Base-by-base conservation (phyloP, 192 early-diverging fungal species). In the Gamsiella multidivaricata region DNA sequence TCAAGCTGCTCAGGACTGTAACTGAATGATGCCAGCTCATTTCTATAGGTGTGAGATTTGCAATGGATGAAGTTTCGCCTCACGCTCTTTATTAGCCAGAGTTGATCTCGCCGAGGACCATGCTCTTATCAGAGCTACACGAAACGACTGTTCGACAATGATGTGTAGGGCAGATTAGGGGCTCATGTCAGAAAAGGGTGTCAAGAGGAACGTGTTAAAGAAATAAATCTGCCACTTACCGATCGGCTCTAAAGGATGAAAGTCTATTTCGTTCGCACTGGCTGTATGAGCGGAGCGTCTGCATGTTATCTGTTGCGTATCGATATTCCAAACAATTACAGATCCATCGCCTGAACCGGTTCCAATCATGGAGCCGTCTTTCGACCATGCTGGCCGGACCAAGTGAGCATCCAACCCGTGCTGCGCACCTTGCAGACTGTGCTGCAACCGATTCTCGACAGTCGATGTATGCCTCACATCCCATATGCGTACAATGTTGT, bases 201-300 rank as follows among this genome's bases (percentile, higher is more conserved):
- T n/a, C 7, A 56, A 39, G 22, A 39, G 11, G 17, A 5, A 53
- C 51, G 12, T 53, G 28, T 15, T 5, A 10, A 28, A 23, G 20
- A 37, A 56, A 33, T n/a, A 25, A 43, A 15, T 32, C 31, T 29
- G 4, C 1, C 18, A 33, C 78, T 71, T 83, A 83, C 82, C 81
- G 51, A 96, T 93, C 18, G 94, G 94, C 58, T 96, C 94, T 37
- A 82, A 89, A 17, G 94, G 92, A 68, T 96, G 92, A 87, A 95
- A 99, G 58, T 96, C 96, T 5, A 96, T 94, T 36, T 95, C 92
- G 26, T 95, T 98, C 7, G 95, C 95, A 64, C 89, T 90, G 33
- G 97, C 97, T 74, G 96, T 95, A 80, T 97, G 97, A 0, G 96
- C 97, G 28, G 97, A 95, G 54, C 97, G 65, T 81, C 97, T 98